Conservation (phyloP, 2,329 filamentous ascomycete genomes). For the Penicillium sp. region DNA sequence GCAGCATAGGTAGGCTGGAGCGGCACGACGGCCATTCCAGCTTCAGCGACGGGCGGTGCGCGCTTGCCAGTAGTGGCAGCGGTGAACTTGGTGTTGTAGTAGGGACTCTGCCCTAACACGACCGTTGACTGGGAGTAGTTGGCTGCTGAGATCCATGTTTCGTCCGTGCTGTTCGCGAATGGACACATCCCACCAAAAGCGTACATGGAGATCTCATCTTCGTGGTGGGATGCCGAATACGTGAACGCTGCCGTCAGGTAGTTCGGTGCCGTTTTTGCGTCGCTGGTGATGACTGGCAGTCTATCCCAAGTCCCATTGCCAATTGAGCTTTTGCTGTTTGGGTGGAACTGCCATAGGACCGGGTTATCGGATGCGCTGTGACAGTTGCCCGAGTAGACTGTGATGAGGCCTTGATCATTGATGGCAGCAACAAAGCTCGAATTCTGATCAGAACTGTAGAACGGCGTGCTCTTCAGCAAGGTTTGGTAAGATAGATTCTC, state of each 20-base stretch:
- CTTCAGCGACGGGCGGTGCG: constrained; percentile 73
- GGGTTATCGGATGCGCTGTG: constrained; percentile 51
- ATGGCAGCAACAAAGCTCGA: constrained; percentile 70
- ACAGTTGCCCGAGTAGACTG: constrained; percentile 75
- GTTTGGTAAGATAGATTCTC: constrained; percentile 41
- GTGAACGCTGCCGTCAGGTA: constrained; percentile 62
- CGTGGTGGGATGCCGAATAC: constrained; percentile 59
- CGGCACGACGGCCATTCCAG: constrained; percentile 80
- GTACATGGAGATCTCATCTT: constrained; percentile 57
- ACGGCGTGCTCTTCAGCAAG: constrained; percentile 30
- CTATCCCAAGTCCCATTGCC: constrained; percentile 59
- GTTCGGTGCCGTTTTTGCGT: constrained; percentile 49
- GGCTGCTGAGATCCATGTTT: constrained; percentile 66
- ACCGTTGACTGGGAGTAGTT: constrained; percentile 82
- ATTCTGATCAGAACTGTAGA: constrained; percentile 44
- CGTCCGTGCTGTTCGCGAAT: constrained; percentile 40
- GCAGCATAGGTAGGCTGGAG: constrained; percentile 70
- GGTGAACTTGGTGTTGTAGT: constrained; percentile 37
- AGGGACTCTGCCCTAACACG: constrained; percentile 48
- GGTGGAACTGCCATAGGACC: constrained; percentile 67
- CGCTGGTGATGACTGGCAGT: constrained; percentile 36
- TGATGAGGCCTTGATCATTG: constrained; percentile 66
- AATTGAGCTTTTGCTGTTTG: constrained; percentile 42
- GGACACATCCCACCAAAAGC: constrained; percentile 92
- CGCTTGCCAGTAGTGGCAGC: constrained; percentile 50